Evolutionary conservation across 192 early-diverging fungal genomes (phyloP).

Genomic region (Geranomyces variabilis): DNA sequence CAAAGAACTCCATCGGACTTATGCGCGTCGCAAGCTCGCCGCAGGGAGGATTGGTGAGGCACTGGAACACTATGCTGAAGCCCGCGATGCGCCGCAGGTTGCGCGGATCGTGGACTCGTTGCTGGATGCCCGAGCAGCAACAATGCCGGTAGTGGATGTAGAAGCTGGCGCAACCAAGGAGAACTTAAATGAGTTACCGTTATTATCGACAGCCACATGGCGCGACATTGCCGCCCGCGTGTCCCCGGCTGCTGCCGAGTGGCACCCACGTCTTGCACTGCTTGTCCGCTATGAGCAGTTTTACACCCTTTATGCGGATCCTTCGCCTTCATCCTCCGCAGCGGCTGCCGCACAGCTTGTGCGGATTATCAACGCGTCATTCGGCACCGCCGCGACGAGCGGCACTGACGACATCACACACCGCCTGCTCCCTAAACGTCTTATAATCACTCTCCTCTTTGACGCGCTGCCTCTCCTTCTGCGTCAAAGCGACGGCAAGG

Average conservation of each 20-base stretch:
- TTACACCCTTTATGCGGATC: constrained; percentile 50
- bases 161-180: too few relatives aligned
- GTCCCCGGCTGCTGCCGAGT: constrained; percentile 8
- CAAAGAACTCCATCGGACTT: constrained; percentile 46
- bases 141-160: not conserved
- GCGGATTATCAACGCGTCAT: constrained; percentile 39
- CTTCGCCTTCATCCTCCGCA: constrained; percentile 5
- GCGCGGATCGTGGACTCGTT: constrained; percentile 60
- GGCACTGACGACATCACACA: too few relatives aligned
- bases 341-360: constrained; percentile 54
- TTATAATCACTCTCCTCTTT: constrained; percentile 54
- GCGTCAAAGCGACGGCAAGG: constrained; percentile 12
- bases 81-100: constrained; percentile 50
- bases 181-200: too few relatives aligned
- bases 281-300: constrained; percentile 63
- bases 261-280: constrained; percentile 56
- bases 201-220: constrained; percentile 41
- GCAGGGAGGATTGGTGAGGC: constrained; percentile 63
- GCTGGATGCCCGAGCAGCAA: constrained; percentile 52
- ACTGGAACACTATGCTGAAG: constrained; percentile 62
- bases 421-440: constrained; percentile 50
- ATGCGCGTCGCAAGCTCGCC: constrained; percentile 56
- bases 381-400: constrained; percentile 30
- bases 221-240: constrained; percentile 42
- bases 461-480: constrained; percentile 64